Evolutionary conservation across 2,329 filamentous ascomycete genomes (phyloP).

Genomic region (Pleurostoma richardsiae): DNA sequence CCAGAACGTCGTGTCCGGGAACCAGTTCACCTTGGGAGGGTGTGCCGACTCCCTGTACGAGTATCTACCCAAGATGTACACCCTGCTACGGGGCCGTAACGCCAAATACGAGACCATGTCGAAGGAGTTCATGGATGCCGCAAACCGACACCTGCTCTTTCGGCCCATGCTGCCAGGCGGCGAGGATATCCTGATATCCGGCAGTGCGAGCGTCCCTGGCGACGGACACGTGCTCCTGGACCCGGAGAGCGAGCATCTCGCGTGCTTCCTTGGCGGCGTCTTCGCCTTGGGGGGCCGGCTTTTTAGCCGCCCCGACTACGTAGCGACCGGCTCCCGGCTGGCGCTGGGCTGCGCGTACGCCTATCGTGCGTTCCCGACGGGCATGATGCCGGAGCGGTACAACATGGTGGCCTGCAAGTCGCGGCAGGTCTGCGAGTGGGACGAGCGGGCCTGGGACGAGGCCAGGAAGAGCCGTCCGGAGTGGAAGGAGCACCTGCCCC

Average conservation of each 20-base stretch:
- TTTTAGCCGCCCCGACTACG: constrained; percentile 31
- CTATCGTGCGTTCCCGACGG: constrained; percentile 39
- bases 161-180: constrained; percentile 53
- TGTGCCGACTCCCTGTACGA: constrained; percentile 36
- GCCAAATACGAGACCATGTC: constrained; percentile 54
- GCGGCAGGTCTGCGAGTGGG: constrained; percentile 17
- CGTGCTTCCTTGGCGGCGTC: constrained; percentile 47
- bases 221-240: constrained; percentile 6
- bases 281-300: constrained; percentile 42
- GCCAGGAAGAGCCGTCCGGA: constrained; percentile 2
- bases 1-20: constrained; percentile 3
- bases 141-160: constrained; percentile 54
- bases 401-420: constrained; percentile 32
- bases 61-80: constrained; percentile 38
- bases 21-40: constrained; percentile 29
- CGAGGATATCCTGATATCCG: constrained; percentile 53
- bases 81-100: constrained; percentile 52
- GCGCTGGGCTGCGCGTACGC: constrained; percentile 47
- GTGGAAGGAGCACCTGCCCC: constrained; percentile 1
- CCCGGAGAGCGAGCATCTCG: constrained; percentile 38
- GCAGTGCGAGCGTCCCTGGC: constrained; percentile 17
- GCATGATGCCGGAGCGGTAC: constrained; percentile 49
- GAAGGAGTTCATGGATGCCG: constrained; percentile 47
- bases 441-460: constrained; percentile 17
- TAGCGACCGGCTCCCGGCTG: constrained; percentile 37